These are phyloP conservation scores for Acanthamoeba divionensis DNA, from an alignment of 208 protist species.

Conservation along the genomic window DNA sequence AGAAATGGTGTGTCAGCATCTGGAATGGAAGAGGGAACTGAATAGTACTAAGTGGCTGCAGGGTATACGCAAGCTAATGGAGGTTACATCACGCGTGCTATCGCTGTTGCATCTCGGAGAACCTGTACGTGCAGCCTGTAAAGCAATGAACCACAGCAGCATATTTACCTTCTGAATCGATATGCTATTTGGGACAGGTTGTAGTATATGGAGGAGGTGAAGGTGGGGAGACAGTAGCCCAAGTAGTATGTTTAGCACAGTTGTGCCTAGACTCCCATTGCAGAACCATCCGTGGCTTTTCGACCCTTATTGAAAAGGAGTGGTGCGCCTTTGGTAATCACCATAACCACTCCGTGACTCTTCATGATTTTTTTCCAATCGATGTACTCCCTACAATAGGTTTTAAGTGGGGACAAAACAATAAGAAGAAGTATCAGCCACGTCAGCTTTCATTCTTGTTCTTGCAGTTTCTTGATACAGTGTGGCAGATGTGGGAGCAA, in stretches of 20 bases:
- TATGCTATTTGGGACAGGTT: too few species aligned
- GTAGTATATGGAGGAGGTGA: too few species aligned
- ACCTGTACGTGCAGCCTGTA: not conserved
- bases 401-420: slow-evolving; percentile 17
- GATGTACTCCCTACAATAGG: not conserved
- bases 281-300: slow-evolving; percentile 88
- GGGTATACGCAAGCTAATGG: not conserved
- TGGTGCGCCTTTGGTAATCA: slow-evolving; percentile 81
- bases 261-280: slow-evolving; percentile 86
- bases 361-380: not conserved
- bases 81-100: not conserved
- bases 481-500: slow-evolving; percentile 35
- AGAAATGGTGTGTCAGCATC: too few species aligned
- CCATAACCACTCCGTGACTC: too few species aligned
- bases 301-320: slow-evolving; percentile 88
- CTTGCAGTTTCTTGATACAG: slow-evolving; percentile 27
- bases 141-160: too few species aligned
- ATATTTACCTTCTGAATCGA: too few species aligned
- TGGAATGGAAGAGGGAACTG: slow-evolving; percentile 7
- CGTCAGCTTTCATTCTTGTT: slow-evolving; percentile 16
- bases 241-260: too few species aligned
- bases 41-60: not conserved
- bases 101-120: not conserved
- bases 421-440: slow-evolving; percentile 34
- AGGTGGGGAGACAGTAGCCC: too few species aligned